Conservation (phyloP, 768 basidiomycete genomes). For the Lepiota brunneoincarnata region DNA sequence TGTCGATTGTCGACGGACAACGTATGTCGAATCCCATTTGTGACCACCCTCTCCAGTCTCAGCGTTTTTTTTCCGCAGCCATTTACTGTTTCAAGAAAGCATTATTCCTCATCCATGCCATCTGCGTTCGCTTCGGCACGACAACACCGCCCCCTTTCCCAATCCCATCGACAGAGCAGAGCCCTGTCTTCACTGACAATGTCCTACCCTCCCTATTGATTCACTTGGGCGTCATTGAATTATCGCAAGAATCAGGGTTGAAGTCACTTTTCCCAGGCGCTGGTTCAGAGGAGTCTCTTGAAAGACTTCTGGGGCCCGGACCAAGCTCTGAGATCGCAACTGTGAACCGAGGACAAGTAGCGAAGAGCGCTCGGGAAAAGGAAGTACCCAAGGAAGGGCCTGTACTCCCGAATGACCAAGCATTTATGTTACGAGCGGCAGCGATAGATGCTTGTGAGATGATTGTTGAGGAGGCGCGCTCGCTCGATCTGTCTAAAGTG, state of each 20-base stretch:
- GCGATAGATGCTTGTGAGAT: slow-evolving; percentile 77
- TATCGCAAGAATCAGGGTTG: slow-evolving; percentile 47
- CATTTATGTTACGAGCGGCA: slow-evolving; percentile 74
- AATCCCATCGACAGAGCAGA: slow-evolving; percentile 52
- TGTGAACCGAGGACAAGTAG: neutral
- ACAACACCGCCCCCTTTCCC: slow-evolving; percentile 53
- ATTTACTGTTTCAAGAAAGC: slow-evolving; percentile 91
- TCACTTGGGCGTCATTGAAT: slow-evolving; percentile 71
- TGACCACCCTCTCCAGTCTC: slow-evolving; percentile 3
- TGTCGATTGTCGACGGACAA: slow-evolving; percentile 60
- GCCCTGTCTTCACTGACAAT: slow-evolving; percentile 79
- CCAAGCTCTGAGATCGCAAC: slow-evolving; percentile 5
- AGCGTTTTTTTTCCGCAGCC: slow-evolving; percentile 36
- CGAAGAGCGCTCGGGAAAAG: slow-evolving; percentile 5
- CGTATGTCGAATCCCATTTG: slow-evolving; percentile 39
- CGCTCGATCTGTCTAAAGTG: slow-evolving; percentile 21
- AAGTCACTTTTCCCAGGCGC: slow-evolving; percentile 48
- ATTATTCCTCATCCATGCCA: slow-evolving; percentile 72
- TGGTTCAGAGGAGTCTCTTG: slow-evolving; percentile 34
- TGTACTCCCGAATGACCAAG: slow-evolving; percentile 53
- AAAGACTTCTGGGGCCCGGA: slow-evolving; percentile 35
- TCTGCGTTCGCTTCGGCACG: slow-evolving; percentile 64
- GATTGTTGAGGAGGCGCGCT: slow-evolving; percentile 54
- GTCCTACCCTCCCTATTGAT: slow-evolving; percentile 81
- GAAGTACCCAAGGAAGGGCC: slow-evolving; percentile 41